phyloP scores from a whole-genome alignment of 2,329 filamentous ascomycete species.

The Colletotrichum lupini region DNA sequence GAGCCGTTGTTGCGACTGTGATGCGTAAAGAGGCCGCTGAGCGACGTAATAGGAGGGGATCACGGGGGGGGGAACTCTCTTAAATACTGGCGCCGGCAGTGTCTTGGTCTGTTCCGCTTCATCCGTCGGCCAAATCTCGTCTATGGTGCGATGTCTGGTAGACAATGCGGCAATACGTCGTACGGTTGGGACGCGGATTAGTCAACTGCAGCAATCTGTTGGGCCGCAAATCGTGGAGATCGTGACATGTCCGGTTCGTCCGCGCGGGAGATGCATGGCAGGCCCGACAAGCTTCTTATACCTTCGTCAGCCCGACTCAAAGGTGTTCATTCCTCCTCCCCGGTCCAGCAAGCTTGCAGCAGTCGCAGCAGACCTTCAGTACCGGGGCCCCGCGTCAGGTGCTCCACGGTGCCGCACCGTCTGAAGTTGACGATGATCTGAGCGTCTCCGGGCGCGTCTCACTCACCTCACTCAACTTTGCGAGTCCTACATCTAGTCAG shows the following conservation, averaged over 20 bases:
- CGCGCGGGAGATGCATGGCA: neutral
- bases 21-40: neutral
- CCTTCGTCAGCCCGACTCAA: neutral
- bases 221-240: neutral
- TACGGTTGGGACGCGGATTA: neutral
- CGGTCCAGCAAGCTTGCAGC: neutral
- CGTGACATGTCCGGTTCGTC: neutral
- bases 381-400: neutral
- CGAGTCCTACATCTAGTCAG: neutral
- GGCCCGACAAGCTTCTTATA: neutral
- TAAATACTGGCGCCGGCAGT: neutral
- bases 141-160: neutral
- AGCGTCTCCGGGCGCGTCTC: constrained; percentile 3
- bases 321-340: neutral
- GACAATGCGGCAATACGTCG: neutral
- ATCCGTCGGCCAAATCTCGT: neutral
- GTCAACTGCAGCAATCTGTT: neutral
- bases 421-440: neutral
- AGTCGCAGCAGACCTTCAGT: neutral
- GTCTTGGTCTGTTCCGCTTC: neutral
- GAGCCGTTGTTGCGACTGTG: neutral
- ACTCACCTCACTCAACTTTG: neutral
- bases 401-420: neutral
- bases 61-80: neutral
- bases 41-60: neutral